phyloP scores from a whole-genome alignment of 164 flowering plant genomes.

The Santalum album region DNA sequence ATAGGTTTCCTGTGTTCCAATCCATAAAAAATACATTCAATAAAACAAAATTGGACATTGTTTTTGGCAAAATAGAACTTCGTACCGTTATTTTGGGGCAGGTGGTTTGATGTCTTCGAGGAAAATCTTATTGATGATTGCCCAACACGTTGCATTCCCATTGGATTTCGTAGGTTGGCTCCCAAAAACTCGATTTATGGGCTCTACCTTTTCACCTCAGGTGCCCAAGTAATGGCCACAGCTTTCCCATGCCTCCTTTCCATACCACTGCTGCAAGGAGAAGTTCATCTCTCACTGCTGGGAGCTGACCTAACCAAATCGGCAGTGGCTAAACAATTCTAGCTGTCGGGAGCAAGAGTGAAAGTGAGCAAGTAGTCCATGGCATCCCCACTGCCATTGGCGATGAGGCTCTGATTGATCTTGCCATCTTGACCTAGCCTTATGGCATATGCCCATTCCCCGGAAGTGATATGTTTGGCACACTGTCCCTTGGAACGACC shows the following conservation, averaged over 20 bases:
- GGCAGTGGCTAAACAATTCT: conserved; percentile 1
- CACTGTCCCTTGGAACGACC: no score
- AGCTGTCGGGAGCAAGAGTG: no score
- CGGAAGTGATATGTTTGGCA: no score
- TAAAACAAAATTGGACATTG: no score
- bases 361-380: no score
- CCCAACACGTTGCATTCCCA: conserved; percentile 32
- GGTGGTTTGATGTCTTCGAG: conserved; percentile 10
- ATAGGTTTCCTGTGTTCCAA: conserved; percentile 16
- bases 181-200: conserved; percentile 24
- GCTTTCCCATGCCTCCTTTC: conserved; percentile 30
- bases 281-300: conserved; percentile 15
- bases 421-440: no score
- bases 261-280: conserved; percentile 18
- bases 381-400: no score
- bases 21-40: no score
- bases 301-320: conserved; percentile 22
- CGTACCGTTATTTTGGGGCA: neutral
- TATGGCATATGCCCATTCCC: no score
- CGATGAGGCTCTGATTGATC: no score
- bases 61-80: no score
- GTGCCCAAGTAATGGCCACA: conserved; percentile 31
- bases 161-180: conserved; percentile 26
- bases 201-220: conserved; percentile 19
- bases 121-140: conserved; percentile 23